Conservation (phyloP, 768 basidiomycete species). For the Harrya chromipes region DNA sequence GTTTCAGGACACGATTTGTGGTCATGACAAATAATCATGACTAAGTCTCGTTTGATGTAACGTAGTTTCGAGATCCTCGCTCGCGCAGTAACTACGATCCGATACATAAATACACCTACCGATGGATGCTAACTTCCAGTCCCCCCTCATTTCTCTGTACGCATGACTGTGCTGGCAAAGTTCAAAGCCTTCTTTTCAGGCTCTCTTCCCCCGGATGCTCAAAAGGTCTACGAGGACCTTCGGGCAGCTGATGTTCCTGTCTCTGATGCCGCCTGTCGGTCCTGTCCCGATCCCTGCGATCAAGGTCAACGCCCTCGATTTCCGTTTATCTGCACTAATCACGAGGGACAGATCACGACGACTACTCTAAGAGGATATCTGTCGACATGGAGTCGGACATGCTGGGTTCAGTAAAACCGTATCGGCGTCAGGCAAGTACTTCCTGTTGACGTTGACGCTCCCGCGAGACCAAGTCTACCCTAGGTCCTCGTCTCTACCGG, state of each 20-base stretch:
- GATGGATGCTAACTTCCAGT: too few species aligned
- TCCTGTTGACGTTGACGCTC: neutral
- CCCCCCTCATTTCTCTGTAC: neutral
- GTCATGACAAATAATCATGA: too few species aligned
- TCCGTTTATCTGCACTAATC: constrained; percentile 27
- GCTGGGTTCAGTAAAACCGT: constrained; percentile 84
- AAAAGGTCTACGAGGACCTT: constrained; percentile 49
- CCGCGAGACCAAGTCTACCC: neutral
- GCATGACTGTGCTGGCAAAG: constrained; percentile 26
- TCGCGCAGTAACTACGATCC: too few species aligned
- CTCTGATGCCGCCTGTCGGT: constrained; percentile 63
- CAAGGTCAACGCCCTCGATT: constrained; percentile 42
- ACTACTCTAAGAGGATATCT: constrained; percentile 68
- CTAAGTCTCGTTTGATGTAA: too few species aligned
- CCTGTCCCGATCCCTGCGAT: constrained; percentile 77
- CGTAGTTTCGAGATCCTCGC: too few species aligned
- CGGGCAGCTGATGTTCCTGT: constrained; percentile 60
- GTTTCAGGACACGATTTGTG: too few species aligned
- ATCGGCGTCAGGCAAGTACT: constrained; percentile 69
- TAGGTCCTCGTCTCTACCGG: constrained; percentile 90
- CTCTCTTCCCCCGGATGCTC: constrained; percentile 29
- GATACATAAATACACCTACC: too few species aligned
- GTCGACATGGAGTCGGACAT: constrained; percentile 79
- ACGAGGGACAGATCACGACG: constrained; percentile 56
- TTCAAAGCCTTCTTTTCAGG: constrained; percentile 20